Base-by-base conservation (phyloP, 2,329 filamentous ascomycete species). In the Aspergillus tanneri region DNA sequence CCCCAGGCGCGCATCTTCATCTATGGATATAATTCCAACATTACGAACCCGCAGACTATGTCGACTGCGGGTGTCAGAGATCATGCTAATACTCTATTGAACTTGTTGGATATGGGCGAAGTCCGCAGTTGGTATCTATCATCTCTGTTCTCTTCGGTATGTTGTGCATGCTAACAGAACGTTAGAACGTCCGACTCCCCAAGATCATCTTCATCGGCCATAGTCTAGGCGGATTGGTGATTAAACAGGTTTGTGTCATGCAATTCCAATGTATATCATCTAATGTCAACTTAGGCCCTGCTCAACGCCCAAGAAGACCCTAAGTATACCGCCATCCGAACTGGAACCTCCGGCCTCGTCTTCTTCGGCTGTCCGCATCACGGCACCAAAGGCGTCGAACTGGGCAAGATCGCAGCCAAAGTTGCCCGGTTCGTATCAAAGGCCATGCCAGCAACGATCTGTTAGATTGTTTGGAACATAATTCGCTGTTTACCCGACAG, bases 331-430 rank as follows among this genome's bases (percentile, higher is more conserved):
- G 54, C 63, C 1, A 69, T 69, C 27, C 60, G 64, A 21, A 61
- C 50, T 8, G 58, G 65, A 4, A 69, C 66, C 12, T 60, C 56
- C 5, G 66, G 66, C 1, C 56, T 69, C 1, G 63, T 69, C 4
- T 69, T 69, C 50, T 62, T 69, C 22, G 65, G 65, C 3, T 67
- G 64, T 21, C 66, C 66, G 5, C 66, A 69, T 40, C 60, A 63
- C 22, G 65, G 66, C 4, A 61, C 60, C 3, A 66, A 64, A 12
- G 63, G 63, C 3, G 63, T 66, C 3, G 63, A 66, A 38, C 42
- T 65, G 10, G 63, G 62, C 5, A 67, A 66, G 45, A 67, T 68
- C 16, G 63, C 65, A 2, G 60, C 62, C 21, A 62, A 65, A 5
- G 58, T 68, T 21, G 67, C 65, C 7, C 58, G 60, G 6, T 64